Conservation (phyloP, 768 basidiomycete species). For the Suillus weaverae region DNA sequence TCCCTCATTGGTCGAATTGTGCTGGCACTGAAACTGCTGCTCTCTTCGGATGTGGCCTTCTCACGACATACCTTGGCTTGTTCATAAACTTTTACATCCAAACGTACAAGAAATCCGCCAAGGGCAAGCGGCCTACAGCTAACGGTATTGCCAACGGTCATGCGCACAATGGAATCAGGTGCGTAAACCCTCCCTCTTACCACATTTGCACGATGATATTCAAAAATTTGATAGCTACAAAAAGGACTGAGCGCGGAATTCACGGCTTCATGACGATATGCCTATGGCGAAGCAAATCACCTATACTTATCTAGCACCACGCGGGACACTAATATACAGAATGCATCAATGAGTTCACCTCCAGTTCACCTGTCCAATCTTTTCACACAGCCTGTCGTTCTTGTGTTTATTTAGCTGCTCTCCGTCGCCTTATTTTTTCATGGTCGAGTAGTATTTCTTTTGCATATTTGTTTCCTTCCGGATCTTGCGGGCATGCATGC, state of each 20-base stretch:
- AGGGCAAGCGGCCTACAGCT: conserved; percentile 30
- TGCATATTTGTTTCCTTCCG: conserved; percentile 17
- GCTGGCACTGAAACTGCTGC: conserved; percentile 89
- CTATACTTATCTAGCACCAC: conserved; percentile 17
- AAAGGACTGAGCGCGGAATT: conserved; percentile 28
- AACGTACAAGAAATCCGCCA: conserved; percentile 71
- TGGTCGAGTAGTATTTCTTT: conserved; percentile 17
- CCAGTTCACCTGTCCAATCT: conserved; percentile 14
- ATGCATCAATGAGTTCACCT: conserved; percentile 1
- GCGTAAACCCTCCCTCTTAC: conserved; percentile 6
- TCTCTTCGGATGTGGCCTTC: conserved; percentile 81
- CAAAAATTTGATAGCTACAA: conserved; percentile 29
- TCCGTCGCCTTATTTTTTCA: conserved; percentile 14
- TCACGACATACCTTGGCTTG: conserved; percentile 88
- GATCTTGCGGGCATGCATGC: conserved; percentile 18
- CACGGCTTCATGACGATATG: conserved; percentile 1
- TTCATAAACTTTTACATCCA: conserved; percentile 96
- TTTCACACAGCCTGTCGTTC: conserved; percentile 13
- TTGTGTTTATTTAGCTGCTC: conserved; percentile 17
- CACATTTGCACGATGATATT: conserved; percentile 3
- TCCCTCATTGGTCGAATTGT: conserved; percentile 81
- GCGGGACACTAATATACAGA: conserved; percentile 10
- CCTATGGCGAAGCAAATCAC: conserved; percentile 5
- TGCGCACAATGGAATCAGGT: conserved; percentile 37
- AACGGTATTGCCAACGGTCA: conserved; percentile 47